Evolutionary conservation across 352 stramenopile species (phyloP), one percentile per base, ranked within the genome.

Genomic region (Phytophthora idaei): DNA sequence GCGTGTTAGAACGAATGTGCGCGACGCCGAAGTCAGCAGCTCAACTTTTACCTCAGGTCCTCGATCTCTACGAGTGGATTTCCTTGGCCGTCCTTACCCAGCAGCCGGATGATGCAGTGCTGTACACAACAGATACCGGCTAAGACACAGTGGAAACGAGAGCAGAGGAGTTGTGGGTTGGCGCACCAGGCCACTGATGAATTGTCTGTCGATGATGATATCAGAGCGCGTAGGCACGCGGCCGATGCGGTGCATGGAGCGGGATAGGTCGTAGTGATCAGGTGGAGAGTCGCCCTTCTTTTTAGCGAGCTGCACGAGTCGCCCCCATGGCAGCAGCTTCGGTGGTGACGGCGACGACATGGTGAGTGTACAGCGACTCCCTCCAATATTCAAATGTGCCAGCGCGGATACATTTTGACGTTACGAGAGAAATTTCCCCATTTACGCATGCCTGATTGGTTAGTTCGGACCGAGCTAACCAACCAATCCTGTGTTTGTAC

Each of bases 151-250:
- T 47, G 48, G 5, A 58, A 5, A n/a, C 15, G 29, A 42, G 25
- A 37, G 8, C n/a, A 21, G 21, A 21, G 21, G 21, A 21, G 21
- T 21, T 21, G 21, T 21, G 25, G n/a, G 10, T 21, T 5, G 7
- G 25, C 52, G 14, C 60, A 92, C 84, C 51, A 80, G 29, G 36
- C 64, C 71, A 58, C 85, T 93, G 63, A 93, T 76, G 61, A 76
- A 89, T 4, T 61, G 34, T 56, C 74, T 69, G 17, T 69, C 54
- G 53, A 93, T 64, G 32, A 85, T 51, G 27, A 87, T 67, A 49
- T 93, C 77, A 14, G 55, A 67, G 21, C 61, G 71, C 46, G 12
- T 57, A 1, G 59, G 37, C n/a, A 74, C 70, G 52, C 85, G 81
- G 11, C 85, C 85, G 46, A 90, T 71, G 57, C 52, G 57, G 61